Evolutionary conservation across 176 grass and related monocot genomes (phyloP), one percentile per base, ranked within the genome.

Genomic region (Musa beccarii): DNA sequence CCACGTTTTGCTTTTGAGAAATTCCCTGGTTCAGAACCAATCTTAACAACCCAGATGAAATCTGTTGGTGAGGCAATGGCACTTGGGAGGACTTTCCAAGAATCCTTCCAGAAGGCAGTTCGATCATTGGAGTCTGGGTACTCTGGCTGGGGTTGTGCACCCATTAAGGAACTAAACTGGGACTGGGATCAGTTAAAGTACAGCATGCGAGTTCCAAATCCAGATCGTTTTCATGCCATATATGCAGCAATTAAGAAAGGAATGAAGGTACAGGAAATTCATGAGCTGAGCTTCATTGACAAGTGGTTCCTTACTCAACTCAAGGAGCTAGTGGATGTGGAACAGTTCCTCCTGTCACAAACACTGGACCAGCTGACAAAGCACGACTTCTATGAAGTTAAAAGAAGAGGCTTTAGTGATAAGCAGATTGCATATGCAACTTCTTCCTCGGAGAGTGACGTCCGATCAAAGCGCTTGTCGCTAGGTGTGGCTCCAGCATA

Each of bases 1-100:
- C 95, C 95, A 66, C 86, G 91, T 53, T 99, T 99, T 91, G 88
- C 95, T n/a, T 99, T 99, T 77, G 95, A 99, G 85, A 99, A 99
- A 81, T 99, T 99, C 62, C 95, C 95, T 82, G 95, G 95, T 51
- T 94, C 91, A 57, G 84, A 99, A 61, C 95, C 95, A 77, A 79
- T 83, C 78, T 71, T 99, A 79, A 99, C 95, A 49, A 99, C 95
- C 85, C 95, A 99, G 66, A 99, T 99, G 95, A 99, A 99, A 79
- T 99, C 95, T 54, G 95, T 99, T 78, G 95, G 95, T 51, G 95
- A 99, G 83, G 69, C 95, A 53, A 99, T 99, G 95, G 90, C 95
- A 59, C 52, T 99, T 6, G 95, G 95, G 4, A 86, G 95, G 21
- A 99, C 91, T 55, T 99, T 99, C 68, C 95, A 99, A 83, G 95